Conservation (phyloP, 345 rosid genomes). For the Lumnitzera littorea region DNA sequence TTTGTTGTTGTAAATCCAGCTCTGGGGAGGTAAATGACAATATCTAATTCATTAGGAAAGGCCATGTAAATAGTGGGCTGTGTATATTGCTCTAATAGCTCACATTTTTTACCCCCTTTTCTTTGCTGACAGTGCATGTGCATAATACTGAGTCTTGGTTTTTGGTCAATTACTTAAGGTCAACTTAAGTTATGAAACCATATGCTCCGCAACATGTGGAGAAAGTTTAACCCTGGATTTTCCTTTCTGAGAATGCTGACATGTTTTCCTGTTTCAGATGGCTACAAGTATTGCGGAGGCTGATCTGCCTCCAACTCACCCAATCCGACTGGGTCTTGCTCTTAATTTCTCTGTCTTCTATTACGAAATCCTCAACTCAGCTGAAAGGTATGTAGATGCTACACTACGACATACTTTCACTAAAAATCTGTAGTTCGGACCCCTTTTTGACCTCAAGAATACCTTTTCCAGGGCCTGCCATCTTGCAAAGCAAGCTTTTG, state of each 20-base stretch:
- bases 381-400: conserved; percentile 27
- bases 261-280: conserved; percentile 16
- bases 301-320: conserved; percentile 30
- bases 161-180: too few relatives aligned
- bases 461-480: conserved; percentile 26
- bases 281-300: conserved; percentile 33
- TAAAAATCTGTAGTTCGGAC: not conserved
- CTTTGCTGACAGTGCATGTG: too few relatives aligned
- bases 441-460: not conserved
- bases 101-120: too few relatives aligned
- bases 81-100: too few relatives aligned
- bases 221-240: not conserved
- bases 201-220: too few relatives aligned
- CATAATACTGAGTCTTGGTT: too few relatives aligned
- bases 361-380: conserved; percentile 32
- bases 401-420: not conserved
- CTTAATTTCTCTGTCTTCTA: conserved; percentile 34
- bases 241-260: not conserved
- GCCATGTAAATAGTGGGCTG: too few relatives aligned
- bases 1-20: too few relatives aligned
- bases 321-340: conserved; percentile 35
- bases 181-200: too few relatives aligned
- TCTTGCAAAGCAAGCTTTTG: conserved; percentile 34
- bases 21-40: too few relatives aligned
- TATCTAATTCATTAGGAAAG: too few relatives aligned